Base-by-base conservation (phyloP, 495 filamentous ascomycete genomes). In the Penicillium chermesinum region DNA sequence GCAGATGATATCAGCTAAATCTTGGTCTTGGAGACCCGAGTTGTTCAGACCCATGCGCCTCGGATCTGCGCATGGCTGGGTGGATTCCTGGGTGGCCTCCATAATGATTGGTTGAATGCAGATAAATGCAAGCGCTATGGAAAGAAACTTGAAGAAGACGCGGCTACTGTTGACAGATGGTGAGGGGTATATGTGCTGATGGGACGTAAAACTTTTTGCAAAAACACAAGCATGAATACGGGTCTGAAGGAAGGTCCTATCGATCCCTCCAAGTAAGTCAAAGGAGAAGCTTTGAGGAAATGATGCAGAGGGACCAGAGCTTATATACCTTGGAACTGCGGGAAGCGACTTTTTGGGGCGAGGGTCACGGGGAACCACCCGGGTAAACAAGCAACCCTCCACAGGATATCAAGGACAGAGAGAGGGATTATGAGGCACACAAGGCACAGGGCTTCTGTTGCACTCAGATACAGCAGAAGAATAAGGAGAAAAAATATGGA, bases 1-100 rank as follows among this genome's bases (percentile, higher is more conserved):
- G 66, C 88, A 94, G 41, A 96, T 79, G 50, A 96, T 87, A 55
- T 96, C 91, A 21, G 87, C 74, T 21, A 90, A 76, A 56, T 96
- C 91, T 49, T 88, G 71, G 35, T 89, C 86, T 40, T 76, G 83
- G 10, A 93, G 77, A 19, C 85, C 87, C 16, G 89, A 91, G 52
- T 81, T 84, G 57, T 86, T 82, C 51, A 83, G 71, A 13, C 88
- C 89, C 45, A 83, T 63, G 15, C 89, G 81, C 38, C 89, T 80
- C 34, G 89, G 87, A 63, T 95, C 91, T 46, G 86, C 67, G 46
- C 84, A 80, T 55, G 79, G 84, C 59, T 97, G 90, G 1, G 93
- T 96, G 37, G 84, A 80, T 76, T 75, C 79, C 56, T 84, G 82
- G 9, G 83, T 85, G 13, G 70, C 71, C 48, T 72, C 71, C 71